phyloP scores from a whole-genome alignment of 192 early-diverging fungal species.

The Coemansia sp. region DNA sequence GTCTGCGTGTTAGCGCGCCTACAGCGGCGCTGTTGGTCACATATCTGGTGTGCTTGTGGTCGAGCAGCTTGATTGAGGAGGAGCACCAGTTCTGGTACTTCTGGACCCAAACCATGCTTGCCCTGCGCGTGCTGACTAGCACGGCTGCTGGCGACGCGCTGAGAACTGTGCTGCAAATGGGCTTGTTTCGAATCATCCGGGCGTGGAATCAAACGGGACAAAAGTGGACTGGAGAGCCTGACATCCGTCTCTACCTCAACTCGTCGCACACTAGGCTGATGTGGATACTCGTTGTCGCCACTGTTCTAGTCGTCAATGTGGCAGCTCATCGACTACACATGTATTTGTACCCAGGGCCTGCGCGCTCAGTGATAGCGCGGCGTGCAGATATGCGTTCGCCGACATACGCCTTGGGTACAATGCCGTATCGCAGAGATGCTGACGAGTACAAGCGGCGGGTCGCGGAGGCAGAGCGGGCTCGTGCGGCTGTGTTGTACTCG shows the following conservation, averaged over 20 bases:
- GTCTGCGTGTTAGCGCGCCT: slow-evolving; percentile 15
- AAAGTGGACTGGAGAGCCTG: slow-evolving; percentile 36
- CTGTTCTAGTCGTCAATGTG: slow-evolving; percentile 10
- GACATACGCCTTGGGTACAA: not conserved
- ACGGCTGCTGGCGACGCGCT: not conserved
- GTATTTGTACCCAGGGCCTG: slow-evolving; percentile 3
- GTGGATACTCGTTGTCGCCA: slow-evolving; percentile 30
- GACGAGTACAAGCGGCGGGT: not conserved
- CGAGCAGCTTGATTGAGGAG: slow-evolving; percentile 74
- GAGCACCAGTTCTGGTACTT: slow-evolving; percentile 77
- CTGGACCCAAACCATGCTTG: slow-evolving; percentile 64
- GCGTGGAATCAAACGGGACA: slow-evolving; percentile 54
- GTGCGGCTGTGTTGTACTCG: not conserved
- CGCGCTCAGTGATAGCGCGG: not conserved
- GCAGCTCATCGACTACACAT: slow-evolving; percentile 19
- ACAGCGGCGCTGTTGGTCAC: slow-evolving; percentile 37
- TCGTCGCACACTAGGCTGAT: slow-evolving; percentile 14
- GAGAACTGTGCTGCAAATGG: slow-evolving; percentile 36
- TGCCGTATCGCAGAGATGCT: slow-evolving; percentile 3
- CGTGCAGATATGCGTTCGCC: not conserved
- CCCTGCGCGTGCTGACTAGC: slow-evolving; percentile 31
- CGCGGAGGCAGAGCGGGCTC: not conserved
- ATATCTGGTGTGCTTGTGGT: slow-evolving; percentile 59
- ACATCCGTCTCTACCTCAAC: slow-evolving; percentile 37
- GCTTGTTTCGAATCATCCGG: slow-evolving; percentile 34